Evolutionary conservation across 805 yeast species (phyloP), one percentile per base, ranked within the genome.

Genomic region (Tetrapisispora arboricola): DNA sequence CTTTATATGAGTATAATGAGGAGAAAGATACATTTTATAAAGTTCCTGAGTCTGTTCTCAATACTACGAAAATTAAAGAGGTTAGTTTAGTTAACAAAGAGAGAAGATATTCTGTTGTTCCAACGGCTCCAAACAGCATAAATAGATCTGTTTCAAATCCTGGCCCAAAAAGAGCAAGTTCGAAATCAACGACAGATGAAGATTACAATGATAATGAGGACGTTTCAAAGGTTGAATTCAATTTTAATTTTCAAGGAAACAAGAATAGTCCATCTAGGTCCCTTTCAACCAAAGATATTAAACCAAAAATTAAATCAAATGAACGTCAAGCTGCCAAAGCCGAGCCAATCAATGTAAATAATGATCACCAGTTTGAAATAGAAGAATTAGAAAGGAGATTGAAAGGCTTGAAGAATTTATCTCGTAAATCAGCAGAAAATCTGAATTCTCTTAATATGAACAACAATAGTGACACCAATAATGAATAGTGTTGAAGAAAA

Each of bases 1-100:
- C 82, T 12, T 68, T 88, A 58, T 90, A 80, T 63, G 95, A 87
- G 58, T 90, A 80, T 63, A 82, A 84, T 52, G 96, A 88, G 50
- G 63, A 62, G 2, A 62, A 71, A 31, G 88, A 87, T 57, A 77
- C 85, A 80, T 90, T 90, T 64, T 72, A 66, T 41, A 76, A 82
- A 52, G 80, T 86, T 4, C 64, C 67, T 4, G 61, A 67, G 36
- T 60, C 65, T 7, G 64, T 64, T 36, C 46, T 68, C 37, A 65
- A 67, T 42, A 64, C 68, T 18, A 67, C 62, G 27, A 81, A 75
- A 49, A 76, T 81, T 26, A 73, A 73, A 50, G 84, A 81, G 55
- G 78, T 80, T 30, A 85, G 83, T 0, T 76, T 82, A n/a, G 71
- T 77, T 1, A 78, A 71, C 54, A 71, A 74, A 48, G 86, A 81